Conservation (phyloP, 163 green algal genomes). For the Picocystis sp. region DNA sequence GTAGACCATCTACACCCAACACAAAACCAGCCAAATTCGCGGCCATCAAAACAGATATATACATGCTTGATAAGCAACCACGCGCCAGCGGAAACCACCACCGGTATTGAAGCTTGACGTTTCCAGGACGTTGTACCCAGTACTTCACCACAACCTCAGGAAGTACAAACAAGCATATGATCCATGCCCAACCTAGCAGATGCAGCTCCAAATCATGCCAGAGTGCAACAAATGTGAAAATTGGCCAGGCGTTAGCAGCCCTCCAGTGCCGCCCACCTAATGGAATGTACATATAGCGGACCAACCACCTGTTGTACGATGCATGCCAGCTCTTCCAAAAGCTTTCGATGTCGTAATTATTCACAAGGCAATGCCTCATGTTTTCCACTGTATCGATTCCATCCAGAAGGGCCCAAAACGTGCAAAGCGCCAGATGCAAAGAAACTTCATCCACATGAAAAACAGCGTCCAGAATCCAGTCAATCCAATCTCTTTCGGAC, state of each 20-base stretch:
- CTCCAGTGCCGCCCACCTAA: slow-evolving; percentile 46
- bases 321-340: slow-evolving; percentile 87
- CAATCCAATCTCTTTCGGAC: slow-evolving; percentile 26
- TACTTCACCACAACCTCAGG: slow-evolving; percentile 37
- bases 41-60: slow-evolving; percentile 6
- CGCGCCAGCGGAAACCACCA: neutral
- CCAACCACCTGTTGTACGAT: slow-evolving; percentile 61
- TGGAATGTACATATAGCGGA: slow-evolving; percentile 75
- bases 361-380: slow-evolving; percentile 70
- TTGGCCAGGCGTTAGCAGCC: slow-evolving; percentile 54
- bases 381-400: slow-evolving; percentile 76
- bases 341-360: slow-evolving; percentile 83
- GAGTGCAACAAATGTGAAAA: slow-evolving; percentile 90
- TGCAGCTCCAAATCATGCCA: slow-evolving; percentile 86
- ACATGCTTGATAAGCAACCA: neutral
- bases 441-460: slow-evolving; percentile 94
- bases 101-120: neutral
- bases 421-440: slow-evolving; percentile 83
- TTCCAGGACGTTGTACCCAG: neutral
- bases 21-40: slow-evolving; percentile 11
- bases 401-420: slow-evolving; percentile 49
- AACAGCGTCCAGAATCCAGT: slow-evolving; percentile 60
- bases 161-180: slow-evolving; percentile 46
- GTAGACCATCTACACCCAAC: neutral
- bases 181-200: slow-evolving; percentile 63